Evolutionary conservation across 2,329 filamentous ascomycete genomes (phyloP), one percentile per base, ranked within the genome.

Genomic region (Westerdykella ornata): DNA sequence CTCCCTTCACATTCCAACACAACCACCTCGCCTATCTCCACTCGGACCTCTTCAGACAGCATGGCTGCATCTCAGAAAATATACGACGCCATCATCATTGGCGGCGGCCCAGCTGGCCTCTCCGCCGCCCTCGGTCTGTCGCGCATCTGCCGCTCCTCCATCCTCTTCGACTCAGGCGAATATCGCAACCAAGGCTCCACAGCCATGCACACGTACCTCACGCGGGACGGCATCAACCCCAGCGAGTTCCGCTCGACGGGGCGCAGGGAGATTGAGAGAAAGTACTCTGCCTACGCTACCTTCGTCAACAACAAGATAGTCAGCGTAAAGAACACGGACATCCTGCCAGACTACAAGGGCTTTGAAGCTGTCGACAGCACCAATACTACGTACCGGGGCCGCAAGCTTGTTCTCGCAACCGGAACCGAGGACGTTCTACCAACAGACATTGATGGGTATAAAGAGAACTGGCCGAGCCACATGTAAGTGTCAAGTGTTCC

Each of bases 401-500:
- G 66, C 39, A 80, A 75, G 44, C 42, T 82, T 1, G 68, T 76
- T 1, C 54, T 82, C 1, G 76, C 73, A 0, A 74, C 59, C 0
- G 78, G 78, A 0, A 62, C 75, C 1, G 54, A 53, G 22, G 77
- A 81, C 47, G 47, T 73, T 0, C 52, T 71, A 30, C 72, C 72
- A 0, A n/a, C n/a, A n/a, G 63, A 71, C 15, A 72, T 78, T 35
- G 20, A 39, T 2, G 77, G 78, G 0, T 80, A 76, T 44, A 63
- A 48, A 0, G 71, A 77, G 20, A 72, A 69, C 42, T 81, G 74
- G 74, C 71, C 60, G 2, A 61, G 53, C 16, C 67, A 68, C 18
- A 73, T 76, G 73, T 77, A 49, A 46, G 57, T 51, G 29, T 44
- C 14, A 19, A 13, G 33, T 37, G 35, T 33, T 28, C 38, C 26